A percentile compares a stretch with the other conserved stretches of the same genome.
phyloP scores from a whole-genome alignment of 1,139 yeast genomes.

The Yamadazyma atlantica region DNA sequence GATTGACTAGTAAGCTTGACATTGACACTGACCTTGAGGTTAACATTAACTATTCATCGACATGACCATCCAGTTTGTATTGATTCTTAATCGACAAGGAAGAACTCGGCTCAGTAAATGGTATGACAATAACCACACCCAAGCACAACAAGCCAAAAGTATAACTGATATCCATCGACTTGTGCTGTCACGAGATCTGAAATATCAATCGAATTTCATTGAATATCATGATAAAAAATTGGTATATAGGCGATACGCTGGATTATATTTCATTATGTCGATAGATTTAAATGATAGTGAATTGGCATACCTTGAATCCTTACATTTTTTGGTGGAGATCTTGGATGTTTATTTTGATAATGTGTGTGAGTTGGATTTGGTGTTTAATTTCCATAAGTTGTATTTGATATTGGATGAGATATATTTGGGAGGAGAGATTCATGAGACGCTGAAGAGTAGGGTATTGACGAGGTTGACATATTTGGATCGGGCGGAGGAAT shows the following conservation, averaged over 20 bases:
- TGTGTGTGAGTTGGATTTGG: constrained; percentile 93
- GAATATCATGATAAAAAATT: constrained; percentile 73
- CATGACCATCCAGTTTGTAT: constrained; percentile 76
- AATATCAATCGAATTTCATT: constrained; percentile 76
- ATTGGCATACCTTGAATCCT: constrained; percentile 74
- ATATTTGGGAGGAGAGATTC: constrained; percentile 76
- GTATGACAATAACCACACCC: constrained; percentile 46
- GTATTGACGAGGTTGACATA: constrained; percentile 53
- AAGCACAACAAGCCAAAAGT: constrained; percentile 53
- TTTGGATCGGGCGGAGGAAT: constrained; percentile 38
- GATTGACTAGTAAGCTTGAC: no score
- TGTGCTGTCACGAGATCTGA: constrained; percentile 80
- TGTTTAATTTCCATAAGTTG: constrained; percentile 75
- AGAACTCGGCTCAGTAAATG: constrained; percentile 83
- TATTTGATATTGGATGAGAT: constrained; percentile 73
- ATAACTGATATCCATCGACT: constrained; percentile 76
- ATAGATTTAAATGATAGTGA: constrained; percentile 78
- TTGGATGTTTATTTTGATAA: constrained; percentile 81
- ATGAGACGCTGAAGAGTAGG: constrained; percentile 64
- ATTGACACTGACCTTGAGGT: no score
- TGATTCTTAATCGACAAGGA: constrained; percentile 92
- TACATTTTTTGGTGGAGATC: constrained; percentile 87
- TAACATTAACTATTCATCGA: no score
- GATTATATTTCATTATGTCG: constrained; percentile 80
- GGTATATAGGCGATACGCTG: constrained; percentile 90